A percentile compares a stretch with the other conserved stretches of the same genome.
These are phyloP conservation scores for Trichoderma polysporum DNA, from an alignment of 2,329 filamentous ascomycete genomes.

Conservation along the genomic window DNA sequence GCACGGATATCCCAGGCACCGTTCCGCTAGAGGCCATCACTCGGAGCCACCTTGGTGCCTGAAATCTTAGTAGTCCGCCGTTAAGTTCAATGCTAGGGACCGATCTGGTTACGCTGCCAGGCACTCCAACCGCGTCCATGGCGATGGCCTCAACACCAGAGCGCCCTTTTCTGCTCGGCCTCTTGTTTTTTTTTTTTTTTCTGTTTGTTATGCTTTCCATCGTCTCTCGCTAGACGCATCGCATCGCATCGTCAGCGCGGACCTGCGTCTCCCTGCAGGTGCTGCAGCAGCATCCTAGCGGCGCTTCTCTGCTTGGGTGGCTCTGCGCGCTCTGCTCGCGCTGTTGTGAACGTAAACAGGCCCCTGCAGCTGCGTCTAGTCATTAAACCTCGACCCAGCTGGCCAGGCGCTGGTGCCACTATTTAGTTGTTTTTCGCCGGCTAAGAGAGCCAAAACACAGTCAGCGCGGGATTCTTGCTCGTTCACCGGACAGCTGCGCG, in stretches of 20 bases:
- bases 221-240: background rate
- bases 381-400: background rate
- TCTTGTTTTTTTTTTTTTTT: background rate
- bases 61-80: slow-evolving; percentile 1
- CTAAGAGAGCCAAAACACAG: background rate
- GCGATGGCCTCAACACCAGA: background rate
- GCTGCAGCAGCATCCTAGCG: background rate
- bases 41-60: slow-evolving; percentile 1
- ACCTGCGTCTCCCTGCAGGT: slow-evolving; percentile 18
- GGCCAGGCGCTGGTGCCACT: background rate
- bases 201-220: background rate
- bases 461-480: background rate
- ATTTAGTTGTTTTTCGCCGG: background rate
- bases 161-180: background rate
- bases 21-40: background rate
- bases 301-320: slow-evolving; percentile 11
- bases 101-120: slow-evolving; percentile 4
- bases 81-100: slow-evolving; percentile 8
- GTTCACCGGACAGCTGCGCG: background rate
- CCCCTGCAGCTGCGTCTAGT: slow-evolving; percentile 12
- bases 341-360: background rate
- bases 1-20: background rate
- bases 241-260: background rate
- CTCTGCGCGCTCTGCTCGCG: background rate
- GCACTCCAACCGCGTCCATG: background rate